Evolutionary conservation across 192 early-diverging fungal species (phyloP), one percentile per base, ranked within the genome.

Genomic region (Backusella mclennaniae): DNA sequence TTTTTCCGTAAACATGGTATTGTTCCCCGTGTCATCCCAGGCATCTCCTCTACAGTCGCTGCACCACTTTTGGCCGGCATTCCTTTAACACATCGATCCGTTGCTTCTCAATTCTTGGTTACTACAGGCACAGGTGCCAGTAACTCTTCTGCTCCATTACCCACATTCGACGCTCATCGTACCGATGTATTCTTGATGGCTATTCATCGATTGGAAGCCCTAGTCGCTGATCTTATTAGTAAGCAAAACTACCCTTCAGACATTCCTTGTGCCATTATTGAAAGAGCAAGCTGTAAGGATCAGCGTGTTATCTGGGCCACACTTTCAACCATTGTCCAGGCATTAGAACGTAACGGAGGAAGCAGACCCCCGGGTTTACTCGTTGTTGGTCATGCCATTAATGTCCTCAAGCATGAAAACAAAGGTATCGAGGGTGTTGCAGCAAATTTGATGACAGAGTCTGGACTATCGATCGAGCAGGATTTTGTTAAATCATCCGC

Each of bases 201-300:
- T 0, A 85, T 97, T 70, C 90, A 90, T 77, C 84, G 94, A 35
- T 82, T 98, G 67, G 74, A 76, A 26, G 87, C 78, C 8, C 53
- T 96, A 8, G 82, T 88, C 4, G 77, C 87, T 35, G 85, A 92
- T 76, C 77, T 97, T 75, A 59, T 85, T 21, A 59, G 41, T 1
- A 77, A 84, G 1, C 84, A 82, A 14, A 84, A 84, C 12, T 95
- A 94, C 74, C 97, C 97, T 4, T 53, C 76, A 0, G 81, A 90
- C 8, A 35, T 93, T 31, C 95, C 96, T 0, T 88, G 90, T 23
- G 96, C 95, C 4, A 91, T 98, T 41, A 87, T 98, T 6, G 97
- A 98, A 79, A 89, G 84, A 67, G 93, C 93, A 3, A 93, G 93
- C 21, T 93, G 92, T 66, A 70, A 81, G 1, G 91, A 94, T 67